A percentile compares a stretch with the other conserved stretches of the same genome.
phyloP scores from a whole-genome alignment of 2,329 filamentous ascomycete genomes.

The Diaporthe nobilis region DNA sequence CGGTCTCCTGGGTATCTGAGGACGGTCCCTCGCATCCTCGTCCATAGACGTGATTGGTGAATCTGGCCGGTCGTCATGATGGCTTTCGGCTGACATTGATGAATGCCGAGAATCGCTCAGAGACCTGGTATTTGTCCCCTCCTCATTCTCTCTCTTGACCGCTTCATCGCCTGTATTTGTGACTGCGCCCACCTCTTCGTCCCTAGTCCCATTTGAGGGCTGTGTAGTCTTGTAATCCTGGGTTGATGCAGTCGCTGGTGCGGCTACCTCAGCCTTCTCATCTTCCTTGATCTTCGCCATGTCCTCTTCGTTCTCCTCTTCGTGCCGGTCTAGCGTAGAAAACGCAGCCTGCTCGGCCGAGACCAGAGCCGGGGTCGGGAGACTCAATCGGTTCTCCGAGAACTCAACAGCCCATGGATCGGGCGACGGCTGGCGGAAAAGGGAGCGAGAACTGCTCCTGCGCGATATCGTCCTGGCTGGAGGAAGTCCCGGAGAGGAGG shows the following conservation, averaged over 20 bases:
- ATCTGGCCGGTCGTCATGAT: conserved; percentile 53
- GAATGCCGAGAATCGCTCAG: conserved; percentile 38
- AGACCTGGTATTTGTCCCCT: conserved; percentile 22
- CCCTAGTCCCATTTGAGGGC: neutral
- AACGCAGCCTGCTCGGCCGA: conserved; percentile 40
- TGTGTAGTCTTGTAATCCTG: neutral
- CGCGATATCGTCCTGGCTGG: conserved; percentile 45
- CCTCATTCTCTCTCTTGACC: neutral
- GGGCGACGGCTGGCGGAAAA: conserved; percentile 53
- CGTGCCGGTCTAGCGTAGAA: conserved; percentile 38
- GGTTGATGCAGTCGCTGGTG: neutral
- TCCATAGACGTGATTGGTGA: conserved; percentile 63
- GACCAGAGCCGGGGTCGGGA: conserved; percentile 35
- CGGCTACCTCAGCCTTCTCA: neutral
- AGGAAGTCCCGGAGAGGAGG: conserved; percentile 53
- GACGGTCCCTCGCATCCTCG: conserved; percentile 53
- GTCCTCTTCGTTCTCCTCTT: conserved; percentile 35
- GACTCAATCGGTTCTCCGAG: conserved; percentile 42
- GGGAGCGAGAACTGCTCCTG: conserved; percentile 40
- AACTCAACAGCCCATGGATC: conserved; percentile 59
- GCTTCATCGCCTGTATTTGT: neutral
- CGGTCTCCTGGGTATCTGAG: conserved; percentile 48
- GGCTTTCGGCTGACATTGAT: conserved; percentile 48
- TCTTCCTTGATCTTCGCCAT: neutral
- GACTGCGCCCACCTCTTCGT: neutral